Evolutionary conservation across 192 early-diverging fungal species (phyloP).

Genomic region (Chytriomyces hyalinus): DNA sequence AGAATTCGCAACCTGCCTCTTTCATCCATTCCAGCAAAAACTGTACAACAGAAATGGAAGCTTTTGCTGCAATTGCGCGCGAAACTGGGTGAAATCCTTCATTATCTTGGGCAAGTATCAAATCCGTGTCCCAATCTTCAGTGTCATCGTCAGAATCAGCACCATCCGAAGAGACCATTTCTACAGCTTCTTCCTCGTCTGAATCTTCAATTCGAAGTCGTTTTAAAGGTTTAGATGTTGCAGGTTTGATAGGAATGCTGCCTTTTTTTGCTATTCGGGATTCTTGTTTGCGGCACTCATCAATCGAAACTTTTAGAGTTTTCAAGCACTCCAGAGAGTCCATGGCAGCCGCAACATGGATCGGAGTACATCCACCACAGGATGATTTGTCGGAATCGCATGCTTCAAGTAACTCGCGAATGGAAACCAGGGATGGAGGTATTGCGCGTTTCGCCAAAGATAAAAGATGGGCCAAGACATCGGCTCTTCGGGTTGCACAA

Average conservation of each 20-base stretch:
- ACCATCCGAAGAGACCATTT: background rate
- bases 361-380: background rate
- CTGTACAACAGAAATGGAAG: background rate
- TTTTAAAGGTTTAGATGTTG: background rate
- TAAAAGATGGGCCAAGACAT: background rate
- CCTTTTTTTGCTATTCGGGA: no score
- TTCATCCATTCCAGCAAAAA: constrained; percentile 21
- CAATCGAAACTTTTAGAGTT: background rate
- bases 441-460: background rate
- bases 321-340: constrained; percentile 11
- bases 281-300: background rate
- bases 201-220: background rate
- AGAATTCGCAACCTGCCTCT: background rate
- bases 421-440: background rate
- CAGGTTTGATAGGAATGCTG: no score
- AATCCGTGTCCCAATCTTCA: background rate
- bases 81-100: background rate
- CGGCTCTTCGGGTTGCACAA: background rate
- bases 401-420: background rate
- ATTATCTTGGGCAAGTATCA: constrained; percentile 7
- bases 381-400: background rate
- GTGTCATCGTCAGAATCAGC: background rate
- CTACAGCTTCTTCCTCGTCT: background rate
- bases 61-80: constrained; percentile 8
- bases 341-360: constrained; percentile 15